These are phyloP conservation scores for Suillus clintonianus DNA, from an alignment of 768 basidiomycete genomes.

Conservation along the genomic window DNA sequence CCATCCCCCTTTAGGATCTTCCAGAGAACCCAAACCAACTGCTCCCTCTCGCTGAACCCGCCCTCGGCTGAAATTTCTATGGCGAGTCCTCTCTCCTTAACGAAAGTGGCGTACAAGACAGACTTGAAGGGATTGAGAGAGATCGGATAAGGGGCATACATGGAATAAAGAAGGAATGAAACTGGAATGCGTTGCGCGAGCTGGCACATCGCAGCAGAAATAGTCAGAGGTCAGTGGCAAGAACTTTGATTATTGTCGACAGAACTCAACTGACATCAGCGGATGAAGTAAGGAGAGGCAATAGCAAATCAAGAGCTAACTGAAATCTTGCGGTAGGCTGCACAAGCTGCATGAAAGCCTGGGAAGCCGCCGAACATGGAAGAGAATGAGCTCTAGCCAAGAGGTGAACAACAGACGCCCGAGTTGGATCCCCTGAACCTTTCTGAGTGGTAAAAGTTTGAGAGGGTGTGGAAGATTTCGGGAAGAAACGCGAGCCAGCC, in stretches of 20 bases:
- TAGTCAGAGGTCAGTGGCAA: constrained; percentile 13
- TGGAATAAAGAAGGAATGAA: constrained; percentile 76
- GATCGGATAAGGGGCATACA: constrained; percentile 81
- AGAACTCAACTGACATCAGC: constrained; percentile 50
- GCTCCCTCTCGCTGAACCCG: constrained; percentile 64
- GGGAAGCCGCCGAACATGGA: constrained; percentile 76
- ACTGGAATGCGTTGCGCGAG: constrained; percentile 75
- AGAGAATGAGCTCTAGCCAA: constrained; percentile 65
- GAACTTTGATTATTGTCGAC: constrained; percentile 9
- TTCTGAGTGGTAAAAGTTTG: constrained; percentile 32
- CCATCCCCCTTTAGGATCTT: constrained; percentile 85
- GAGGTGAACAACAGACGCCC: constrained; percentile 67
- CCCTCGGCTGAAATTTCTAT: constrained; percentile 47
- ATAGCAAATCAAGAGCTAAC: constrained; percentile 79
- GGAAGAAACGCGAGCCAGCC: constrained; percentile 35
- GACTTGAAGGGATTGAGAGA: constrained; percentile 82
- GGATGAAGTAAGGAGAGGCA: constrained; percentile 65
- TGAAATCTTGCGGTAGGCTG: constrained; percentile 79
- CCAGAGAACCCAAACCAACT: constrained; percentile 85
- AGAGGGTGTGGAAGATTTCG: constrained; percentile 32
- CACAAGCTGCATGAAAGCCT: constrained; percentile 74
- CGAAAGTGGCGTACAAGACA: constrained; percentile 65
- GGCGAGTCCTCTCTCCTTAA: constrained; percentile 67
- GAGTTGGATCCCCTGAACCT: constrained; percentile 44
- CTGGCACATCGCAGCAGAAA: constrained; percentile 35